These are phyloP conservation scores for Mycena polygramma DNA, from an alignment of 768 basidiomycete genomes.

Conservation along the genomic window DNA sequence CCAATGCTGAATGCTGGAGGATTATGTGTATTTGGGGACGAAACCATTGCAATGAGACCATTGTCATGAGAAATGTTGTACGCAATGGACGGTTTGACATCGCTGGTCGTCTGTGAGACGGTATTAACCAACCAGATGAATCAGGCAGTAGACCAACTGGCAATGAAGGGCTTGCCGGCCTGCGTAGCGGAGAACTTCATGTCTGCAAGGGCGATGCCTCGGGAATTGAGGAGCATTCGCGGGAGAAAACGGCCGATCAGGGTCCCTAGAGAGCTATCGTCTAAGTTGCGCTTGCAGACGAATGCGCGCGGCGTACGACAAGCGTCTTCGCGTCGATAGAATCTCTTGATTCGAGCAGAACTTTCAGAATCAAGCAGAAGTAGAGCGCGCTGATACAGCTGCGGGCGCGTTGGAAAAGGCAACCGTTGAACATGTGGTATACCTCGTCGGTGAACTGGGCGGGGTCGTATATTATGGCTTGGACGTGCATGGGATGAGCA, in stretches of 20 bases:
- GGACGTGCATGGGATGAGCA: constrained; percentile 53
- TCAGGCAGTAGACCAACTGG: constrained; percentile 48
- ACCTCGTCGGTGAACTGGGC: constrained; percentile 51
- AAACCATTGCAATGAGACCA: constrained; percentile 76
- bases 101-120: constrained; percentile 56
- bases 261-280: constrained; percentile 64
- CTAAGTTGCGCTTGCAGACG: constrained; percentile 14
- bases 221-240: constrained; percentile 70
- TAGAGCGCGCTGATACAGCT: constrained; percentile 78
- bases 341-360: constrained; percentile 69
- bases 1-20: constrained; percentile 75
- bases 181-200: constrained; percentile 71
- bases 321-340: constrained; percentile 80
- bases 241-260: constrained; percentile 83
- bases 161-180: constrained; percentile 84
- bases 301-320: constrained; percentile 65
- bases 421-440: constrained; percentile 30
- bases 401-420: constrained; percentile 31
- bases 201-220: constrained; percentile 60
- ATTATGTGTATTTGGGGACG: constrained; percentile 57
- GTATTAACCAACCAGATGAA: constrained; percentile 24
- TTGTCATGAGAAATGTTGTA: constrained; percentile 91
- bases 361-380: constrained; percentile 69
- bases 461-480: constrained; percentile 59
- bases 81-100: constrained; percentile 67